These are phyloP conservation scores for Rhynchosporium agropyri DNA, from an alignment of 2,329 filamentous ascomycete species.

Conservation along the genomic window DNA sequence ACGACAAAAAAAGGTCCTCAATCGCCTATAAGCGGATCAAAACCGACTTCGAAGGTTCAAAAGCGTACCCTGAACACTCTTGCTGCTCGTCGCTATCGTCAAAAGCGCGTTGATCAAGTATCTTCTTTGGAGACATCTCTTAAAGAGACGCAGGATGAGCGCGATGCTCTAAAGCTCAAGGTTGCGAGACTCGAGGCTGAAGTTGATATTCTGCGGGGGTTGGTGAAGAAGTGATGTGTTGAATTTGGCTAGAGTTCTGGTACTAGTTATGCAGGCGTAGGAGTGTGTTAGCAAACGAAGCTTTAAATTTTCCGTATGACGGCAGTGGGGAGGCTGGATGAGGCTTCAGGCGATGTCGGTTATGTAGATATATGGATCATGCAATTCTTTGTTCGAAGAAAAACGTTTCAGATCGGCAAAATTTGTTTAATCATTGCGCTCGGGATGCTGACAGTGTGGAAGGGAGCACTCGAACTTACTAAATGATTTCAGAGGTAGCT, in stretches of 20 bases:
- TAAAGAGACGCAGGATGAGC: conserved; percentile 59
- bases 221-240: conserved; percentile 39
- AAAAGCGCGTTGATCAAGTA: conserved; percentile 70
- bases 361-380: conserved; percentile 21
- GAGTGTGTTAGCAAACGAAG: conserved; percentile 3
- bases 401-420: conserved; percentile 35
- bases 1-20: neutral
- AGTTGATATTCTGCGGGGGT: conserved; percentile 59
- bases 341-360: conserved; percentile 34
- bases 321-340: neutral
- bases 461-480: neutral
- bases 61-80: conserved; percentile 71
- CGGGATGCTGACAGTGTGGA: neutral
- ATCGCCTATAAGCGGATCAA: neutral
- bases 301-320: neutral
- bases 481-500: neutral
- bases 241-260: neutral
- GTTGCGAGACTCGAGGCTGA: conserved; percentile 68
- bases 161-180: conserved; percentile 64
- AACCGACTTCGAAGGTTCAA: conserved; percentile 28
- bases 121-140: conserved; percentile 62
- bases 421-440: conserved; percentile 25
- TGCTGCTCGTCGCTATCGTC: conserved; percentile 71
- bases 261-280: neutral
- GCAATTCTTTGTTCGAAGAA: conserved; percentile 4